Evolutionary conservation across 345 rosid species (phyloP).

Genomic region (Dimocarpus longan): DNA sequence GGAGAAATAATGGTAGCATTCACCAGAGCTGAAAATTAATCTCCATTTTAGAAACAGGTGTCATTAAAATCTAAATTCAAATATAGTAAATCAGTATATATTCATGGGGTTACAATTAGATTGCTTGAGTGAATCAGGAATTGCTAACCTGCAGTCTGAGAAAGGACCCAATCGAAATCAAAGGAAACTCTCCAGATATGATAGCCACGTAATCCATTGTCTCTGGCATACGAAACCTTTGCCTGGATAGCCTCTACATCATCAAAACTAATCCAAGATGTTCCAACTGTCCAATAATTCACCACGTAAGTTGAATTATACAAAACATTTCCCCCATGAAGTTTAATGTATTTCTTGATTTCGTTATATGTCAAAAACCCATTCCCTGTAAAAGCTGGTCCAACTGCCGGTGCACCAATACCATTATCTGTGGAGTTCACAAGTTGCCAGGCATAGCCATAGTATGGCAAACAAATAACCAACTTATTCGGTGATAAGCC

Average conservation of each 20-base stretch:
- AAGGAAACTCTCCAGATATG: slow-evolving; percentile 29
- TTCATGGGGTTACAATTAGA: too few relatives aligned
- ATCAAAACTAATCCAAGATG: slow-evolving; percentile 52
- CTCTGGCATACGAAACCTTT: slow-evolving; percentile 43
- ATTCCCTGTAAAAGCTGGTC: not conserved
- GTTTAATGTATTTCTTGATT: slow-evolving; percentile 25
- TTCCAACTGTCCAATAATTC: slow-evolving; percentile 29
- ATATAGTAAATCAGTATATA: too few relatives aligned
- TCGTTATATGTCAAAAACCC: slow-evolving; percentile 34
- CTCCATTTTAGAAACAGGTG: too few relatives aligned
- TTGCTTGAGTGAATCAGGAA: not conserved
- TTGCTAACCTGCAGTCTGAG: slow-evolving; percentile 32
- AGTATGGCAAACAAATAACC: too few relatives aligned
- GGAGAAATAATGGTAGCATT: too few relatives aligned
- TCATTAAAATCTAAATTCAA: too few relatives aligned
- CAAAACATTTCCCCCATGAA: slow-evolving; percentile 24
- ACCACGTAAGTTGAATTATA: slow-evolving; percentile 29
- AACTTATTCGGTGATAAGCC: slow-evolving; percentile 22
- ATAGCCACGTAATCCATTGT: slow-evolving; percentile 42
- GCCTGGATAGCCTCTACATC: slow-evolving; percentile 40
- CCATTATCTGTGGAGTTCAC: too few relatives aligned
- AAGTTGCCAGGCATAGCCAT: too few relatives aligned
- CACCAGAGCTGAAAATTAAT: too few relatives aligned
- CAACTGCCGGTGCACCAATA: not conserved
- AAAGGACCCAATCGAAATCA: slow-evolving; percentile 45